Evolutionary conservation across 2,329 filamentous ascomycete species (phyloP).

Genomic region (Coniochaeta sp.): DNA sequence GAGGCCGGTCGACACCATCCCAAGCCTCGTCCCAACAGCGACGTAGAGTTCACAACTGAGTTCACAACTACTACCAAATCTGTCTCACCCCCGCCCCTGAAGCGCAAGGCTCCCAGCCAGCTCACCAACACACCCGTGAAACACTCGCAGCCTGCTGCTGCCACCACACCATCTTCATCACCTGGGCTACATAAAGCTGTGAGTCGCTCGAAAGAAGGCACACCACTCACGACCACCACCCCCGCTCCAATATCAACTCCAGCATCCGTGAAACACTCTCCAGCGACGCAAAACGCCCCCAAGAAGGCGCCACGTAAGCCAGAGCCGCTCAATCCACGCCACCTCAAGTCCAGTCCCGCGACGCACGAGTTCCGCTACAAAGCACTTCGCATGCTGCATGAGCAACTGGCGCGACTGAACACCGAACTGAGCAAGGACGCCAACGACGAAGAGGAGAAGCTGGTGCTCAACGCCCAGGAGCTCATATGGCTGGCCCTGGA

Average conservation of each 20-base stretch:
- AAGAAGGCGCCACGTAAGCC: slow-evolving; percentile 19
- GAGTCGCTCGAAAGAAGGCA: neutral
- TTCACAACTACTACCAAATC: slow-evolving; percentile 8
- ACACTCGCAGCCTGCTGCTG: neutral
- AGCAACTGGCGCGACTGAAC: slow-evolving; percentile 62
- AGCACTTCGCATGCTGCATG: slow-evolving; percentile 56
- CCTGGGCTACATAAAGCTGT: neutral
- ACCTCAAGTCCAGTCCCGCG: slow-evolving; percentile 51
- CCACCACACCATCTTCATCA: neutral
- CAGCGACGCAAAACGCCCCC: slow-evolving; percentile 3
- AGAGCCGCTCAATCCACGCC: slow-evolving; percentile 61
- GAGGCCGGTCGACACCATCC: neutral
- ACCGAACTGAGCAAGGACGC: slow-evolving; percentile 46
- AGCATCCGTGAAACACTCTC: neutral
- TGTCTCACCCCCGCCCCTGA: slow-evolving; percentile 16
- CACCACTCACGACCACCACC: neutral
- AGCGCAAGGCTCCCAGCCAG: slow-evolving; percentile 8
- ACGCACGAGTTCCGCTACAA: slow-evolving; percentile 47
- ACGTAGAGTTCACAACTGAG: slow-evolving; percentile 2
- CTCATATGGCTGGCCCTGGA: slow-evolving; percentile 64
- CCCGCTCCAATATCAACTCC: slow-evolving; percentile 1
- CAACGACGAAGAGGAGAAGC: slow-evolving; percentile 40
- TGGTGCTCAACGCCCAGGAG: slow-evolving; percentile 56
- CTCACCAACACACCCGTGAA: neutral
- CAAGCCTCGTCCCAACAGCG: neutral